Conservation (phyloP, 163 green algal genomes). For the Volvox carteri region DNA sequence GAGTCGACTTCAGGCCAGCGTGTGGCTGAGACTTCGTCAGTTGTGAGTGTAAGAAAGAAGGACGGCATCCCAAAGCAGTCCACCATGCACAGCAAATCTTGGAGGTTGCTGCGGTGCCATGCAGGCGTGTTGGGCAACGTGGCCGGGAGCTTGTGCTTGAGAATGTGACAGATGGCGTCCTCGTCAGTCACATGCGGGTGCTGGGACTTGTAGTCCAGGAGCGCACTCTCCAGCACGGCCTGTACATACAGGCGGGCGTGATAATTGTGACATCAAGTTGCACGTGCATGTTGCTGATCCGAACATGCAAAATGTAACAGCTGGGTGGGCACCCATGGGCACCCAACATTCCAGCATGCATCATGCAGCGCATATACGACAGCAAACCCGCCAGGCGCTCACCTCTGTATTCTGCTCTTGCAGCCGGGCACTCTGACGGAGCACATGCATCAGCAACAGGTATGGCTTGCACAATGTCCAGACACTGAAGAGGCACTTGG, state of each 20-base stretch:
- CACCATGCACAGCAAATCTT: neutral
- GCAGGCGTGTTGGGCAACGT: neutral
- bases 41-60: neutral
- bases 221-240: too few species aligned
- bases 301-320: neutral
- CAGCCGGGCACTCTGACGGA: neutral
- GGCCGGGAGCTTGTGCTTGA: neutral
- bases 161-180: neutral
- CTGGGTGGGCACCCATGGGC: neutral
- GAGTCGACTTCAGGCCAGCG: neutral
- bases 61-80: neutral
- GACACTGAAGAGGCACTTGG: neutral
- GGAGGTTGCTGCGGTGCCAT: neutral
- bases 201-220: neutral
- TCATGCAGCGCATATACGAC: too few species aligned
- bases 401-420: neutral
- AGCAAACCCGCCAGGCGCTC: too few species aligned
- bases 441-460: neutral
- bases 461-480: neutral
- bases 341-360: too few species aligned
- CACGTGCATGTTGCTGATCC: neutral
- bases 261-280: neutral
- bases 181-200: neutral
- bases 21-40: neutral
- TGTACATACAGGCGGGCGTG: neutral